Conservation (phyloP, 768 basidiomycete species). For the Sporobolomyces roseus region DNA sequence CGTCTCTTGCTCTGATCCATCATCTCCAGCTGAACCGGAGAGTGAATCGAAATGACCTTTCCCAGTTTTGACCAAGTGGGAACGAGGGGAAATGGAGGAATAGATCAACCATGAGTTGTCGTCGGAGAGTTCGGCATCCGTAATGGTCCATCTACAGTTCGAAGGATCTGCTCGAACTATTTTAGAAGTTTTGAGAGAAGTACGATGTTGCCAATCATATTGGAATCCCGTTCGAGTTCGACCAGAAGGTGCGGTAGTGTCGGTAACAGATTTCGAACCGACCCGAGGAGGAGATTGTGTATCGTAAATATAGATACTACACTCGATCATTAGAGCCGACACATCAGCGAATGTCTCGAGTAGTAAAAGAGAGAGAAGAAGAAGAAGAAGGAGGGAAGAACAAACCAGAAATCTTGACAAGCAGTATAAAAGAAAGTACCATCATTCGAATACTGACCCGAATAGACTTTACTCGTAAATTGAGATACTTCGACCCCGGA, state of each 20-base stretch:
- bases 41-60: background rate
- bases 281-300: constrained; percentile 55
- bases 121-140: constrained; percentile 55
- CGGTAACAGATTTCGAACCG: constrained; percentile 29
- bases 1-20: constrained; percentile 32
- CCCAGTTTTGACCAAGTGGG: constrained; percentile 48
- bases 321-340: too few relatives aligned
- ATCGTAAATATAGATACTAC: constrained; percentile 73
- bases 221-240: constrained; percentile 22
- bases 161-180: constrained; percentile 31
- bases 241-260: constrained; percentile 25
- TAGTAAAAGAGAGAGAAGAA: background rate
- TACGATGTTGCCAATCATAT: constrained; percentile 52
- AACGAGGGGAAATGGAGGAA: constrained; percentile 63
- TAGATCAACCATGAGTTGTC: constrained; percentile 71
- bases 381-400: too few relatives aligned
- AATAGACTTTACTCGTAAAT: constrained; percentile 61
- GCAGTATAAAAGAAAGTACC: constrained; percentile 69
- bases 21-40: background rate
- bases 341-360: too few relatives aligned
- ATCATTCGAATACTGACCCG: constrained; percentile 72
- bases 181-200: constrained; percentile 57
- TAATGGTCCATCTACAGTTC: constrained; percentile 78
- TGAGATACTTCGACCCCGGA: constrained; percentile 73
- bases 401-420: constrained; percentile 67